Percentiles rank a stretch among this genome's conserved stretches.
phyloP scores from a whole-genome alignment of 2,329 filamentous ascomycete genomes.

The Nakataea oryzae region DNA sequence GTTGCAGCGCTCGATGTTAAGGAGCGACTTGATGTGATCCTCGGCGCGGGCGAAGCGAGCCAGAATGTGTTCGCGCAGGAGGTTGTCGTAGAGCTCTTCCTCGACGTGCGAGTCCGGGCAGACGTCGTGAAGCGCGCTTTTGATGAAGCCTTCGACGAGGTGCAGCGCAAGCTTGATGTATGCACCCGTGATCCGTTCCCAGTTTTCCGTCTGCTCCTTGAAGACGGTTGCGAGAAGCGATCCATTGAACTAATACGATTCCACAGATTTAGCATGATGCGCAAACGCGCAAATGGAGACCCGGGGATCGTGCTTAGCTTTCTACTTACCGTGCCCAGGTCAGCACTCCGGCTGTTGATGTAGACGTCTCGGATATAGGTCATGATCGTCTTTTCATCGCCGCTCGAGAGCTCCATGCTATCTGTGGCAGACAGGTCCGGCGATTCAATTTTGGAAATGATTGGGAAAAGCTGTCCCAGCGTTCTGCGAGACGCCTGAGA shows the following conservation, averaged over 20 bases:
- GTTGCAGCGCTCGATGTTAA: slow-evolving; percentile 36
- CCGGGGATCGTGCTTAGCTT: too few species aligned
- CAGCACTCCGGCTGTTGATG: slow-evolving; percentile 35
- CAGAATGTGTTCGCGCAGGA: slow-evolving; percentile 35
- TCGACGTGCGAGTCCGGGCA: slow-evolving; percentile 32
- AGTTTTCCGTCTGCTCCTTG: slow-evolving; percentile 41
- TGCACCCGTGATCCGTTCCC: slow-evolving; percentile 35
- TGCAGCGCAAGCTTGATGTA: slow-evolving; percentile 20
- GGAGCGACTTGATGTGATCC: slow-evolving; percentile 35
- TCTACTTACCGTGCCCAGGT: slow-evolving; percentile 38
- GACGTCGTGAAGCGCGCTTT: slow-evolving; percentile 24
- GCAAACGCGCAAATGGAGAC: too few species aligned
- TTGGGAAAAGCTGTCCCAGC: too few species aligned
- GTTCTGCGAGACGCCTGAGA: too few species aligned
- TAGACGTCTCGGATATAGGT: slow-evolving; percentile 32
- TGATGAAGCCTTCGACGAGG: slow-evolving; percentile 40
- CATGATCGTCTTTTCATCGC: slow-evolving; percentile 21
- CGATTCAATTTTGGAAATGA: too few species aligned
- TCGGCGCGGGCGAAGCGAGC: slow-evolving; percentile 34
- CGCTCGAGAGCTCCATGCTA: background rate
- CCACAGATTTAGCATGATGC: background rate
- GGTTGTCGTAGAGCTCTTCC: slow-evolving; percentile 23
- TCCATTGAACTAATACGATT: slow-evolving; percentile 24
- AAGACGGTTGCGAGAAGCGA: slow-evolving; percentile 32
- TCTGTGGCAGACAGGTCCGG: background rate